phyloP scores from a whole-genome alignment of 2,329 filamentous ascomycete species.

The Paecilomyces niveus region DNA sequence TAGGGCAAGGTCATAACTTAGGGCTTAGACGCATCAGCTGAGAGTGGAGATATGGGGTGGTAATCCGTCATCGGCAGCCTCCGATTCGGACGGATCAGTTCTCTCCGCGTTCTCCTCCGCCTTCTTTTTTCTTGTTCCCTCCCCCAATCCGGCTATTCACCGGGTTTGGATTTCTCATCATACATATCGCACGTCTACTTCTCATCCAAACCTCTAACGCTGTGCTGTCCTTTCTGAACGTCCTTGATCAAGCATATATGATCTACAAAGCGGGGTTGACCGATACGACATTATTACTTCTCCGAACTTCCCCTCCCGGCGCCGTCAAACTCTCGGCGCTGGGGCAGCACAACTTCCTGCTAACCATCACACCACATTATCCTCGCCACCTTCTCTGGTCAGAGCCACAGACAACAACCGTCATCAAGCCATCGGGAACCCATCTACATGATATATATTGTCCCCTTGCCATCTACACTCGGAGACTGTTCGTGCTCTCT shows the following conservation, averaged over 20 bases:
- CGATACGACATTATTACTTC: not conserved
- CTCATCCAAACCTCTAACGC: not conserved
- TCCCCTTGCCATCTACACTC: constrained; percentile 9
- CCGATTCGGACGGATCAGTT: not conserved
- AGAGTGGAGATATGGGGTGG: not conserved
- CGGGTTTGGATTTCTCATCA: not conserved
- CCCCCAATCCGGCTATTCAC: not conserved
- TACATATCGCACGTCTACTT: not conserved
- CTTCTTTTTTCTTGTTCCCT: not conserved
- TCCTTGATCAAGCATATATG: not conserved
- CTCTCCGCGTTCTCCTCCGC: not conserved
- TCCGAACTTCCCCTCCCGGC: not conserved
- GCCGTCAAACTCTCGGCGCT: not conserved
- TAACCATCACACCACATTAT: not conserved
- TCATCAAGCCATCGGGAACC: not conserved
- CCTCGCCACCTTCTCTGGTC: not conserved
- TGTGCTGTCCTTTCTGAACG: not conserved
- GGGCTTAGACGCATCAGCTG: not conserved
- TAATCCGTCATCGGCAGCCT: not conserved
- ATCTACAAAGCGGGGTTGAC: not conserved
- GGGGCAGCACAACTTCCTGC: not conserved
- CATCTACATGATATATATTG: constrained; percentile 2
- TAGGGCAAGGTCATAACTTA: not conserved
- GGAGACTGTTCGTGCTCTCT: constrained; percentile 13
- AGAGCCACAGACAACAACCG: not conserved